Evolutionary conservation across 176 grass and related monocot species (phyloP).

Genomic region (Juncus effusus): DNA sequence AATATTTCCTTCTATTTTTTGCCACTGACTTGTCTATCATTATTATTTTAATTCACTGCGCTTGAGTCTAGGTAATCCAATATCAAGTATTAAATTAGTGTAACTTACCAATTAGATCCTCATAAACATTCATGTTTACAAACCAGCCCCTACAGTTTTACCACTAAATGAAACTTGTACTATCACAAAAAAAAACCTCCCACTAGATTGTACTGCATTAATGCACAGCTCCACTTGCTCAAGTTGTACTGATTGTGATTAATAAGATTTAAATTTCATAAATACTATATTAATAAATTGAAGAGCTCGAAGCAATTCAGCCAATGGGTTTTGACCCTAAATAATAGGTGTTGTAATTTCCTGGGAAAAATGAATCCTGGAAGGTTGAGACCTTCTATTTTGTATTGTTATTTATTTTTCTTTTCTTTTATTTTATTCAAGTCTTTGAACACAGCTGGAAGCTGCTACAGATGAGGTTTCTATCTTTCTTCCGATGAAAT

Average conservation of each 20-base stretch:
- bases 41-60: neutral
- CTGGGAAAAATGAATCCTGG: slow-evolving; percentile 5
- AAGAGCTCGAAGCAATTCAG: neutral
- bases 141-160: too few relatives aligned
- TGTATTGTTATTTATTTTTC: neutral
- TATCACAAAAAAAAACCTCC: too few relatives aligned
- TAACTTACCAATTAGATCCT: too few relatives aligned
- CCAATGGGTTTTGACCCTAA: slow-evolving; percentile 25
- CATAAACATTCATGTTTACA: too few relatives aligned
- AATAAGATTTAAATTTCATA: neutral
- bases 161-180: too few relatives aligned
- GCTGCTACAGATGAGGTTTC: neutral
- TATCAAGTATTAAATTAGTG: too few relatives aligned
- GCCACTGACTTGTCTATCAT: neutral
- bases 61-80: neutral
- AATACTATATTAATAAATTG: neutral
- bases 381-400: neutral
- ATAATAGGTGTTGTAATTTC: slow-evolving; percentile 17
- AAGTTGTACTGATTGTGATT: slow-evolving; percentile 9
- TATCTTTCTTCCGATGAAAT: too few relatives aligned
- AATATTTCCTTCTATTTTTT: slow-evolving; percentile 7
- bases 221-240: neutral
- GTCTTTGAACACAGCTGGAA: slow-evolving; percentile 12
- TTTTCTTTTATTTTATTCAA: neutral
- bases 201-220: too few relatives aligned